phyloP scores from a whole-genome alignment of 2,329 filamentous ascomycete species.

The Colletotrichum cordylinicola region DNA sequence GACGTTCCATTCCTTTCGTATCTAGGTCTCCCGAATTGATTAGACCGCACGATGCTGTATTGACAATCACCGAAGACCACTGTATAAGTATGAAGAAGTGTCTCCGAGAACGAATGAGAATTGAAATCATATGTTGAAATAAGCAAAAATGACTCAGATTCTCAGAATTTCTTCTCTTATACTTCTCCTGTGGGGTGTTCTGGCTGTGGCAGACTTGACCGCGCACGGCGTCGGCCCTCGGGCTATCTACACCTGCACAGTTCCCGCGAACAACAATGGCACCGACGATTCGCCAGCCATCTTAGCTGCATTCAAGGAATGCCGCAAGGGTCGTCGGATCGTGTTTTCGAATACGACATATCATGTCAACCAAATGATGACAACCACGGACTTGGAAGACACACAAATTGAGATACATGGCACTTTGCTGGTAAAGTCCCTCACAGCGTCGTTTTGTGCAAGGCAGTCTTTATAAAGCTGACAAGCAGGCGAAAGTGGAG shows the following conservation, averaged over 20 bases:
- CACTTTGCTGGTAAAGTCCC: background rate
- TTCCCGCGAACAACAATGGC: background rate
- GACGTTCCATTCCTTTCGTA: background rate
- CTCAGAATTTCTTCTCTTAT: rapidly evolving
- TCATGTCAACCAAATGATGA: background rate
- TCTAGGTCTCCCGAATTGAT: background rate
- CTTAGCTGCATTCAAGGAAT: background rate
- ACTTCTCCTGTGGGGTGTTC: background rate
- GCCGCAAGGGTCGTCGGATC: background rate
- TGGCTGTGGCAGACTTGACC: background rate
- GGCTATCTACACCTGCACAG: background rate
- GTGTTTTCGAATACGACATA: background rate
- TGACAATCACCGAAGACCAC: background rate
- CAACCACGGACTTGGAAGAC: background rate
- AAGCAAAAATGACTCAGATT: rapidly evolving
- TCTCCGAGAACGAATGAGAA: too few relatives aligned
- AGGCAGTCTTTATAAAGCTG: too few relatives aligned
- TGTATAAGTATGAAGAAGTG: background rate
- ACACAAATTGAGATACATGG: background rate
- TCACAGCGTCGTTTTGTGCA: too few relatives aligned
- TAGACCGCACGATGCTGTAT: rapidly evolving
- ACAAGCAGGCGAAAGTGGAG: background rate
- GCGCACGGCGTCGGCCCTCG: background rate
- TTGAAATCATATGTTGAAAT: background rate
- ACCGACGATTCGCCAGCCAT: background rate